These are phyloP conservation scores for Trichoderma sp. DNA, from an alignment of 2,329 filamentous ascomycete genomes.

Conservation along the genomic window DNA sequence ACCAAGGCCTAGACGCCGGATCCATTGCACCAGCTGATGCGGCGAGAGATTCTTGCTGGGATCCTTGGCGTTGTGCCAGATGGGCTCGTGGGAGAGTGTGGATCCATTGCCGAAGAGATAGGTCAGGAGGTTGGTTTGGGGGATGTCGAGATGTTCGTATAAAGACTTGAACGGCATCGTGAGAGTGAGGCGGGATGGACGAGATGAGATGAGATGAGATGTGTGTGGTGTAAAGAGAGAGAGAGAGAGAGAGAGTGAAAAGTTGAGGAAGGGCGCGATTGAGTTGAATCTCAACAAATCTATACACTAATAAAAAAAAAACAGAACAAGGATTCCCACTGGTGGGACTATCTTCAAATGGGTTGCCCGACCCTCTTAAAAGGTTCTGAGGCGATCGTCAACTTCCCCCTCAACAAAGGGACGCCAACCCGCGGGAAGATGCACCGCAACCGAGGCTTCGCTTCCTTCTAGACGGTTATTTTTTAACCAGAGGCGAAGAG, in stretches of 20 bases:
- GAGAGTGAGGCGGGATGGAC: neutral
- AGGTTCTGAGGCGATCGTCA: neutral
- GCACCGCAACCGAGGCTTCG: neutral
- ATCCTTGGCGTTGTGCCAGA: conserved; percentile 53
- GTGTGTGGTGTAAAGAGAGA: neutral
- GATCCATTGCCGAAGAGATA: conserved; percentile 35
- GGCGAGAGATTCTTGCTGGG: conserved; percentile 44
- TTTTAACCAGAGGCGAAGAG: neutral
- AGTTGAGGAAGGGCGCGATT: neutral
- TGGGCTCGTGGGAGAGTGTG: conserved; percentile 41
- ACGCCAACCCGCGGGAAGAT: neutral
- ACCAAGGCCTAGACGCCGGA: conserved; percentile 49
- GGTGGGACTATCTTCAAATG: neutral
- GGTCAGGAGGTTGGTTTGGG: conserved; percentile 43
- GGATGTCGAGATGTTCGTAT: conserved; percentile 42
- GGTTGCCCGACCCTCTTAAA: neutral
- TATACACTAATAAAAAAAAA: neutral
- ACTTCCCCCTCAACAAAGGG: neutral
- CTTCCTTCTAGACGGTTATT: neutral
- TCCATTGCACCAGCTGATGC: conserved; percentile 47
- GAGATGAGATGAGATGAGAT: neutral
- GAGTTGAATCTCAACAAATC: neutral
- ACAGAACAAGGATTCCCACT: neutral
- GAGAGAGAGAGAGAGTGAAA: neutral
- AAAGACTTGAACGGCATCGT: conserved; percentile 44